Percentiles rank a stretch among this genome's conserved stretches.
These are phyloP conservation scores for Amniculicola lignicola DNA, from an alignment of 495 filamentous ascomycete genomes.

Conservation along the genomic window DNA sequence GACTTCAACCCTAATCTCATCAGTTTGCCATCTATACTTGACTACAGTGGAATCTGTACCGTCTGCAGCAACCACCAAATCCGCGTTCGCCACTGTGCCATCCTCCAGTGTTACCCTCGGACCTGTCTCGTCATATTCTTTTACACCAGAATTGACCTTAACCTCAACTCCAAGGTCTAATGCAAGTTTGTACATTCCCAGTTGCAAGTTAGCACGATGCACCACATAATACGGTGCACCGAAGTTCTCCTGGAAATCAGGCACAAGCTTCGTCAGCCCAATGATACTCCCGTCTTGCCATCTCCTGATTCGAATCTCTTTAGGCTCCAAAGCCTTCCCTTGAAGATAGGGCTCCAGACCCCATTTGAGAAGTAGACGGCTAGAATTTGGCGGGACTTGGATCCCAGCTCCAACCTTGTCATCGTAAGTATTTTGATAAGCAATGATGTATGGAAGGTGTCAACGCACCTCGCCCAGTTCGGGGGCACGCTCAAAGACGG, in stretches of 20 bases:
- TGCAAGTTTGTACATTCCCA: constrained; percentile 38
- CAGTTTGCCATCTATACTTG: neutral
- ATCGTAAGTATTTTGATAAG: neutral
- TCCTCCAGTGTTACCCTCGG: constrained; percentile 32
- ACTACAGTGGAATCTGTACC: constrained; percentile 31
- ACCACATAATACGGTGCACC: constrained; percentile 46
- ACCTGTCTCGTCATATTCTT: constrained; percentile 30
- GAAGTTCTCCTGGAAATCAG: constrained; percentile 42
- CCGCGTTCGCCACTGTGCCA: constrained; percentile 26
- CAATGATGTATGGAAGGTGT: neutral
- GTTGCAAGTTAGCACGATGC: constrained; percentile 47
- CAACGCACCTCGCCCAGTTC: constrained; percentile 45
- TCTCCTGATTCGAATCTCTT: constrained; percentile 43
- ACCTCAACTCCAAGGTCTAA: constrained; percentile 50
- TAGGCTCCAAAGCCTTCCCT: constrained; percentile 40
- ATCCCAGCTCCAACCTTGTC: constrained; percentile 34
- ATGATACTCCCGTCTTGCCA: constrained; percentile 47
- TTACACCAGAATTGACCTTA: constrained; percentile 51
- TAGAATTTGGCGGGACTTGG: constrained; percentile 33
- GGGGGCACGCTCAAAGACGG: constrained; percentile 48
- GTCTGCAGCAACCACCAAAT: constrained; percentile 49
- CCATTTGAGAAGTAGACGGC: constrained; percentile 35
- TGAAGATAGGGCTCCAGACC: constrained; percentile 43
- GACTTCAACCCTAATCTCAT: constrained; percentile 41
- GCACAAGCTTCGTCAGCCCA: constrained; percentile 41